Base-by-base conservation (phyloP, 1,284 basidiomycete species). In the Trametes versicolor region DNA sequence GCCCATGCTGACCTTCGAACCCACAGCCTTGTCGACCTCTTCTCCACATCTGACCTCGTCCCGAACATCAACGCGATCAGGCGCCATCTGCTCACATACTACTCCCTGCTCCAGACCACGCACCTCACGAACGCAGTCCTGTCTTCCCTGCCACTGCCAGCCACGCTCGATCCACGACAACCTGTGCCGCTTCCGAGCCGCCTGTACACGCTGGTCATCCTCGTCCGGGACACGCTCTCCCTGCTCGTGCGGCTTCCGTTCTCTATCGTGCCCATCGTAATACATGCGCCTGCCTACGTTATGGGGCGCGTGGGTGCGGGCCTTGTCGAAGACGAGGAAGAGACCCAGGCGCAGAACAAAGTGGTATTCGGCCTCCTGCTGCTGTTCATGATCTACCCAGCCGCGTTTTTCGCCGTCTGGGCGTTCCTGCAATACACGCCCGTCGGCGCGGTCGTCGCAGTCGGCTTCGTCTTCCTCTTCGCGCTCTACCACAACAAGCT, bases 301-400 rank as follows among this genome's bases (percentile, higher is more conserved):
- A 89, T 96, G 80, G 91, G 88, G 15, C 82, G 89, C 34, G 73
- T 91, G 53, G 95, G 93, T 52, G 93, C 91, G 5, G 81, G 84
- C 49, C 79, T 96, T 39, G 92, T 86, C 21, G 88, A 94, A 73
- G 89, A 96, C 70, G 96, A 98, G 77, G 93, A 94, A 74, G 96
- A 97, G 77, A 92, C 93, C 5, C 93, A 95, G 78, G 96, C 95
- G 41, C 94, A 97, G 81, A 96, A 92, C 80, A 97, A 98, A 81
- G 88, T 97, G 48, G 88, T 93, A 15, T 89, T 96, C 69, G 94
- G 94, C 1, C 76, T 97, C 27, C 73, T 96, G 53, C 85, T 95
- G 57, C 81, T 91, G 51, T 75, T 93, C 66, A 75, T 94, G 71
- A 88, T 92, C 49, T 97, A 97, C 79, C 91, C 94, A n/a, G 76